These are phyloP conservation scores for Myotisia sp. DNA, from an alignment of 2,329 filamentous ascomycete genomes.

Conservation along the genomic window DNA sequence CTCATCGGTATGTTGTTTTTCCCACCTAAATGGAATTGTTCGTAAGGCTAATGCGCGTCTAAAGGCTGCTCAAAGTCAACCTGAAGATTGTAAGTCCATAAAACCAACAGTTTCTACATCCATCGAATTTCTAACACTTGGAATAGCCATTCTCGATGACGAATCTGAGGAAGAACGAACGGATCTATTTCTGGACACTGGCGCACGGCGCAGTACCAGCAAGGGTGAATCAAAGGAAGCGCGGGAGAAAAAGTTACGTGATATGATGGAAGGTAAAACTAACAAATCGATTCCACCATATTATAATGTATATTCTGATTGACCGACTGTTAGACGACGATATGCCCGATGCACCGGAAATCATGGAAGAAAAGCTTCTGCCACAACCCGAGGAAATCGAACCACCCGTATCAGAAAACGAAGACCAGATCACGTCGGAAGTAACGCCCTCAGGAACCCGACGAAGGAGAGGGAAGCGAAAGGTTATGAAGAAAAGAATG, in stretches of 20 bases:
- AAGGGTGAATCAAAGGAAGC: conserved; percentile 41
- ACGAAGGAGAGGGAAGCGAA: conserved; percentile 59
- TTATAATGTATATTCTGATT: background rate
- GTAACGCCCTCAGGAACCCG: conserved; percentile 30
- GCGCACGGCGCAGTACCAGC: conserved; percentile 24
- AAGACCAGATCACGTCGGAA: background rate
- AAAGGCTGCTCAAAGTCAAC: conserved; percentile 23
- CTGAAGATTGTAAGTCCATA: conserved; percentile 38
- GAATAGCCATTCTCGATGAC: conserved; percentile 33
- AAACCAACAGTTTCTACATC: background rate
- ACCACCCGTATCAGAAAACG: conserved; percentile 20
- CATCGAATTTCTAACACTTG: background rate
- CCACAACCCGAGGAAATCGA: conserved; percentile 33
- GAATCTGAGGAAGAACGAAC: conserved; percentile 45
- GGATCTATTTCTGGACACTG: conserved; percentile 33
- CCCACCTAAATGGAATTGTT: too few relatives aligned
- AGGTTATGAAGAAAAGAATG: conserved; percentile 77
- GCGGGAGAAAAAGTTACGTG: conserved; percentile 49
- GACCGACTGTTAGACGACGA: conserved; percentile 34
- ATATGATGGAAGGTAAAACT: conserved; percentile 66
- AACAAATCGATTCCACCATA: conserved; percentile 26
- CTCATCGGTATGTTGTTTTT: too few relatives aligned
- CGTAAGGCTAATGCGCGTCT: conserved; percentile 12
- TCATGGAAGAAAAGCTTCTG: conserved; percentile 23
- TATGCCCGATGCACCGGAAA: conserved; percentile 40